phyloP scores from a whole-genome alignment of 495 filamentous ascomycete species.

The Geopyxis carbonaria region DNA sequence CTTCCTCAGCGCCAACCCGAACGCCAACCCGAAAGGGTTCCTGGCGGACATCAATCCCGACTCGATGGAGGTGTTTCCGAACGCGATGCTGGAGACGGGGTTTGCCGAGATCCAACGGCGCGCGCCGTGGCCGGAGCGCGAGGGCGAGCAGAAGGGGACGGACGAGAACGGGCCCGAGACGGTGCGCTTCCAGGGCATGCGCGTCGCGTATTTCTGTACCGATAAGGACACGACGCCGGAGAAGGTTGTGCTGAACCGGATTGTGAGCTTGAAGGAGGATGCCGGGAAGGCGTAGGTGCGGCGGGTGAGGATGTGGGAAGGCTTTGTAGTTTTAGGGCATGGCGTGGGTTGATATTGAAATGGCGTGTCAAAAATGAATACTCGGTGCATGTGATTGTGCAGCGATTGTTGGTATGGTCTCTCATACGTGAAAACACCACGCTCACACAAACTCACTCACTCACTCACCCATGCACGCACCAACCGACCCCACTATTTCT shows the following conservation, averaged over 20 bases:
- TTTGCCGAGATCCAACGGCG: conserved; percentile 58
- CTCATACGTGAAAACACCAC: too few relatives aligned
- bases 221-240: conserved; percentile 65
- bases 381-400: too few relatives aligned
- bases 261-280: conserved; percentile 88
- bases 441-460: too few relatives aligned
- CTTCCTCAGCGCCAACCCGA: conserved; percentile 73
- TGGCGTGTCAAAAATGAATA: too few relatives aligned
- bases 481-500: too few relatives aligned
- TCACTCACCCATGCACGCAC: too few relatives aligned
- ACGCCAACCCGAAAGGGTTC: conserved; percentile 54
- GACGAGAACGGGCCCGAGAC: conserved; percentile 47
- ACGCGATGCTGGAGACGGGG: conserved; percentile 71
- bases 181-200: conserved; percentile 82
- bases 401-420: too few relatives aligned
- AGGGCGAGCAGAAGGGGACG: conserved; percentile 42
- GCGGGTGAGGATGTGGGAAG: too few relatives aligned
- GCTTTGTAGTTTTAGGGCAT: too few relatives aligned
- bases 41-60: conserved; percentile 71
- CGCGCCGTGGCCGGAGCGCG: conserved; percentile 69
- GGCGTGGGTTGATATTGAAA: too few relatives aligned
- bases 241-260: conserved; percentile 72
- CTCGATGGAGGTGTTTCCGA: conserved; percentile 56
- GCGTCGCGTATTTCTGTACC: conserved; percentile 74
- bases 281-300: conserved; percentile 52